Evolutionary conservation across 2,329 filamentous ascomycete species (phyloP), one percentile per base, ranked within the genome.

Genomic region (Phialemoniopsis sp.): DNA sequence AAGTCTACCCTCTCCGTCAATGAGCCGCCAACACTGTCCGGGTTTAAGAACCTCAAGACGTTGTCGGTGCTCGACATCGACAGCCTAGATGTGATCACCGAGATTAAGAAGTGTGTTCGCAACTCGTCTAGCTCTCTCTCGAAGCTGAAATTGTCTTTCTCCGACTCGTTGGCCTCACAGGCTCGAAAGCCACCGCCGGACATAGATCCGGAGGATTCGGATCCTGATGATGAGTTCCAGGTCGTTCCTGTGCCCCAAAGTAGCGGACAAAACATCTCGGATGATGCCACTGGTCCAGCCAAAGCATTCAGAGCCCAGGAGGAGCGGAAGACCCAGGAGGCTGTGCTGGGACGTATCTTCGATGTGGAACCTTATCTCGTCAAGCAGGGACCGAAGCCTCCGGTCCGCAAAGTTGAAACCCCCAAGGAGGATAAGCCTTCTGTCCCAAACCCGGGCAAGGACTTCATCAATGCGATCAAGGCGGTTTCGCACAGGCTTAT

Each of bases 41-140:
- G 71, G 0, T 82, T 84, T 58, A 72, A 65, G 36, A 66, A 68
- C 29, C 61, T 84, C 13, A 72, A 68, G 46, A 69, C 54, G 5
- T 59, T 84, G 13, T 60, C 69, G 4, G 60, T 83, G 7, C 61
- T 83, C 28, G 79, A 84, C 45, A 80, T 84, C 38, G 79, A 83
- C 43, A 68, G 60, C 19, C 60, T 81, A 5, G 74, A 80, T 28
- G 62, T 77, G 26, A 50, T 80, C 12, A 55, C 64, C 2, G 80
- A 83, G 55, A 64, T 84, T 44, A 72, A 69, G 44, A 51, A 63
- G 5, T 81, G 77, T 48, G 59, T 84, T 17, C 63, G 63, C 10
- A 73, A 74, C 46, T 82, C 73, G 2, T 66, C 72, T 3, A 64
- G 70, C 2, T 76, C 76, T 0, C 60, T 84, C 16, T 70, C 63